These are phyloP conservation scores for Vigna reflexopilosa DNA, from an alignment of 306 rosid genomes.

Conservation along the genomic window DNA sequence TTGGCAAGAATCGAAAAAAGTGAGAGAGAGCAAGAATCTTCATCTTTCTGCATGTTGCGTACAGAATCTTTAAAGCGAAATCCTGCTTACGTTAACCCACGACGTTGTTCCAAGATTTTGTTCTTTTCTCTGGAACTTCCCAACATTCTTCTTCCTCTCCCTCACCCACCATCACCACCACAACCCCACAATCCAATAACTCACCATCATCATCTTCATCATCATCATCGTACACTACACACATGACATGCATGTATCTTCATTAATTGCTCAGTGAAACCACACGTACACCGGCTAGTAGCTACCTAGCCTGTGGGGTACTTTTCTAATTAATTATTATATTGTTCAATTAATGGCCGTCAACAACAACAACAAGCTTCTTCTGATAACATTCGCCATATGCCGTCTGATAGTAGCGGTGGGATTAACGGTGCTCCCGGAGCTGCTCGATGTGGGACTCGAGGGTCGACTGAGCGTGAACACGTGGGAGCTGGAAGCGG, in stretches of 20 bases:
- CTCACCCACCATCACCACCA: constrained; percentile 20
- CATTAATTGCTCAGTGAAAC: constrained; percentile 1
- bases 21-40: constrained; percentile 34
- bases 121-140: constrained; percentile 48
- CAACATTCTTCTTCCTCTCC: constrained; percentile 35
- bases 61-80: constrained; percentile 71
- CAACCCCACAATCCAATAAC: not conserved
- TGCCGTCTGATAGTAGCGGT: constrained; percentile 67
- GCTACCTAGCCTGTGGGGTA: constrained; percentile 9
- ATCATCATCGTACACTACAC: constrained; percentile 4
- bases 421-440: constrained; percentile 55
- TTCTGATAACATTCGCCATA: constrained; percentile 65
- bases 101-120: constrained; percentile 62
- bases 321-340: not conserved
- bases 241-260: constrained; percentile 4
- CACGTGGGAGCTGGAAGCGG: constrained; percentile 55
- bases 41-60: constrained; percentile 59
- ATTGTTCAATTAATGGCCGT: constrained; percentile 40
- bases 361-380: constrained; percentile 52
- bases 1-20: not conserved
- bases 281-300: not conserved
- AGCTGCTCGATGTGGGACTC: constrained; percentile 51
- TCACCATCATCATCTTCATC: not conserved
- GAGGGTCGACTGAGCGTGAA: constrained; percentile 72
- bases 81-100: constrained; percentile 70